phyloP scores from a whole-genome alignment of 176 grass and related monocot species.

The Tillandsia fasciculata region DNA sequence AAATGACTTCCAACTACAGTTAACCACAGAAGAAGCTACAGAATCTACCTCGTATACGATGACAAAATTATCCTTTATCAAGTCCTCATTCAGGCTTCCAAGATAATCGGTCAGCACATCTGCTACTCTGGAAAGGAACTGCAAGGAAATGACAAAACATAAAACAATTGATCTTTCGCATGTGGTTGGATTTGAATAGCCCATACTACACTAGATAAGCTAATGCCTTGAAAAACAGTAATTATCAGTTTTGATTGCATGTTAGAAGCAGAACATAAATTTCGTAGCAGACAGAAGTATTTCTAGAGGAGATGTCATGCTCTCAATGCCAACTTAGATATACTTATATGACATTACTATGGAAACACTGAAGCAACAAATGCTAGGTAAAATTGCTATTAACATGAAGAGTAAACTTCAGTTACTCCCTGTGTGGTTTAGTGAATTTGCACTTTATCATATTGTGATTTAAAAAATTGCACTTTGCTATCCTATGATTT shows the following conservation, averaged over 20 bases:
- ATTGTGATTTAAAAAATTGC: no score
- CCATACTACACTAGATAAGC: not conserved
- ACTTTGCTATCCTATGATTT: no score
- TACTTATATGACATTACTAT: no score
- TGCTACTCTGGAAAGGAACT: constrained; percentile 76
- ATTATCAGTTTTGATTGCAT: not conserved
- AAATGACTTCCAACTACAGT: not conserved
- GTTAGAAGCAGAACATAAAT: not conserved
- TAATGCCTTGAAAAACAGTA: no score
- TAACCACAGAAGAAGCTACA: not conserved
- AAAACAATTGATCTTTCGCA: not conserved
- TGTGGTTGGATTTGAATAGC: not conserved
- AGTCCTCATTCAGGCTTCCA: constrained; percentile 75
- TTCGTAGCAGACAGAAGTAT: no score
- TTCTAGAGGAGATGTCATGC: no score
- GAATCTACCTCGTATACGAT: constrained; percentile 75
- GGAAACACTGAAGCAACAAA: no score
- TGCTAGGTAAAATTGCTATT: no score
- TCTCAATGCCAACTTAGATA: no score
- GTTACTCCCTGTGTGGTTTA: no score
- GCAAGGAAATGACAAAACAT: constrained; percentile 20
- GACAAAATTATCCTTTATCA: constrained; percentile 93
- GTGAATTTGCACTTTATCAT: no score
- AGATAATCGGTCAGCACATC: constrained; percentile 84
- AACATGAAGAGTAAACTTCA: no score